Evolutionary conservation across 495 filamentous ascomycete genomes (phyloP), one percentile per base, ranked within the genome.

Genomic region (Pseudomonodictys pantanalensis): DNA sequence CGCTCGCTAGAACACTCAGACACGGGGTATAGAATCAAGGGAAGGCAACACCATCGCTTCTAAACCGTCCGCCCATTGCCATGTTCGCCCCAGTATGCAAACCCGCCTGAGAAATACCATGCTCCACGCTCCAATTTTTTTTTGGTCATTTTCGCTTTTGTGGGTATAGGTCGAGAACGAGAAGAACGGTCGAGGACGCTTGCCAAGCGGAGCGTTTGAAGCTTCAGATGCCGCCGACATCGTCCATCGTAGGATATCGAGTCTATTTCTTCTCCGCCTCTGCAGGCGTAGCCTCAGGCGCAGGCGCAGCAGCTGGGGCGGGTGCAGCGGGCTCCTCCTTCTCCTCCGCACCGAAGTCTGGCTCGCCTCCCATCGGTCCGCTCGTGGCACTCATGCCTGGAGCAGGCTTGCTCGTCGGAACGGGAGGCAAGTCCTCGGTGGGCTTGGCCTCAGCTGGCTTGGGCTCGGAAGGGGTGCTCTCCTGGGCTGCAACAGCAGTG

Each of bases 351-450:
- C 10, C 25, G 32, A 62, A 62, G 18, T 56, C 45, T 12, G 45
- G 30, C 3, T 44, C 18, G 25, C 61, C 56, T 39, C 46, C 45
- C 52, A 65, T 41, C 8, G 62, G 62, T 5, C 62, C 62, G 20
- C 56, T 60, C 6, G 62, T 65, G 4, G 62, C 62, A 46, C 46
- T 54, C 62, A 65, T 65, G 6, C 62, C 62, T 0, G 62, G 62
- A 6, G 62, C 56, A 22, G 56, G 30, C 38, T 49, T 56, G 3
- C 38, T 29, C 12, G 55, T 32, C 22, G 62, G 56, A 32, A 53
- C n/a, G 25, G 57, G 56, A 24, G 62, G 56, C 11, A 28, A 39
- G 44, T 58, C 55, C 9, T 51, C 52, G 23, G 58, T 41, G 10
- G 58, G 26, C 33, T 51, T 52, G 2, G 46, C 29, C 18, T 35